Conservation (phyloP, 2,329 filamentous ascomycete species). For the Acrocalymma vagum region DNA sequence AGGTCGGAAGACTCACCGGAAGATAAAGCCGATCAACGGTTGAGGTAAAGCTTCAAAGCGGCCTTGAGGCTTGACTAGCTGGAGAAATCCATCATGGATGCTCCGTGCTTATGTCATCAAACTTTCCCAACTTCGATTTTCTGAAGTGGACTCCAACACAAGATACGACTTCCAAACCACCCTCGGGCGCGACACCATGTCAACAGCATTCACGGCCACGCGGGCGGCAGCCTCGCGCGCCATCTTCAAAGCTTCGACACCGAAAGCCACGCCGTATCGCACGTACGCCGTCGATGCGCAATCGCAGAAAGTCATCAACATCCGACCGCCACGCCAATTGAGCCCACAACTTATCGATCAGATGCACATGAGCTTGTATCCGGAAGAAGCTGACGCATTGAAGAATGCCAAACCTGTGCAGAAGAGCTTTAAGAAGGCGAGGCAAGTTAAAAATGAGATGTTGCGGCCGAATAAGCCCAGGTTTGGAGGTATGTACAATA, state of each 20-base stretch:
- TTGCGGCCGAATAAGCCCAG: too few relatives aligned
- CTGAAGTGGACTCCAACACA: conserved; percentile 17
- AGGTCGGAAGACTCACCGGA: too few relatives aligned
- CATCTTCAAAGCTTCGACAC: conserved; percentile 26
- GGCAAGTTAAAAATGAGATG: conserved; percentile 4
- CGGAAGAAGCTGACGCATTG: conserved; percentile 9
- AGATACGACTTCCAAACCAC: conserved; percentile 17
- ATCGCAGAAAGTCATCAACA: conserved; percentile 17
- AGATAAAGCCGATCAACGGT: too few relatives aligned
- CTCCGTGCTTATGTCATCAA: conserved; percentile 41
- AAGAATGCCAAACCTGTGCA: neutral
- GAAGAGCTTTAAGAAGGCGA: conserved; percentile 6
- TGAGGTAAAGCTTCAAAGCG: too few relatives aligned
- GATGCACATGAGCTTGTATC: conserved; percentile 30
- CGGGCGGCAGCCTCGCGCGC: conserved; percentile 60
- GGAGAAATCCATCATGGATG: too few relatives aligned
- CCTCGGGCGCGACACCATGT: conserved; percentile 56
- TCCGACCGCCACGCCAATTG: neutral
- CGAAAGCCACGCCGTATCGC: conserved; percentile 9
- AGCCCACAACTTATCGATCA: too few relatives aligned
- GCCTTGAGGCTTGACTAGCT: too few relatives aligned
- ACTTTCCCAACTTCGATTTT: conserved; percentile 28
- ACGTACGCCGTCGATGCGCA: conserved; percentile 12
- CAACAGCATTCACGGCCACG: conserved; percentile 62
- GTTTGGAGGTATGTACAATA: too few relatives aligned